Evolutionary conservation across 1,284 basidiomycete genomes (phyloP).

Genomic region (Leccinum solheimii): DNA sequence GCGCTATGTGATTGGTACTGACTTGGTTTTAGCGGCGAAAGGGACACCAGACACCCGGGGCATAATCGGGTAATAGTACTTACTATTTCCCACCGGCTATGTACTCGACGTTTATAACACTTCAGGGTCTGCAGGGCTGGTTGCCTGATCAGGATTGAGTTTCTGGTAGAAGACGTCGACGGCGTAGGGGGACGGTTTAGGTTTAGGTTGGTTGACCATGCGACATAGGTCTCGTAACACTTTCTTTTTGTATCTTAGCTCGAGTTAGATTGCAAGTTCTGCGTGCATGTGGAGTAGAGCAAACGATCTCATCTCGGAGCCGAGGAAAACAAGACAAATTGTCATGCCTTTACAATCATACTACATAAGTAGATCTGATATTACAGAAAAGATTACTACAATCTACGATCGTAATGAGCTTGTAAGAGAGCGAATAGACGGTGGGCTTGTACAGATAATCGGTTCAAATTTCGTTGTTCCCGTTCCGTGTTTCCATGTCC

Average conservation of each 20-base stretch:
- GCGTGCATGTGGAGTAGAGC: not conserved
- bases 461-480: not conserved
- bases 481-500: not conserved
- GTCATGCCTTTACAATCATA: not conserved
- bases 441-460: not conserved
- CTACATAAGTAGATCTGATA: not conserved
- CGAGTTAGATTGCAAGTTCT: not conserved
- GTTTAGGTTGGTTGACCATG: not conserved
- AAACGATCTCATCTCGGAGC: not conserved
- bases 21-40: too few species aligned
- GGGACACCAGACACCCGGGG: too few species aligned
- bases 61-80: too few species aligned
- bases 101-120: not conserved
- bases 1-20: too few species aligned
- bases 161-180: not conserved
- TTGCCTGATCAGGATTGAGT: not conserved
- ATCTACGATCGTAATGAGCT: not conserved
- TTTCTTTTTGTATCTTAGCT: conserved; percentile 1
- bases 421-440: not conserved
- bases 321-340: not conserved
- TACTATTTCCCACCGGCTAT: too few species aligned
- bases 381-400: not conserved
- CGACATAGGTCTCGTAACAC: not conserved
- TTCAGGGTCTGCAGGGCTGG: not conserved
- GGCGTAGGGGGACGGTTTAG: not conserved